A percentile compares a stretch with the other conserved stretches of the same genome.
These are phyloP conservation scores for Pyrenula aspistea DNA, from an alignment of 495 filamentous ascomycete species.

Conservation along the genomic window DNA sequence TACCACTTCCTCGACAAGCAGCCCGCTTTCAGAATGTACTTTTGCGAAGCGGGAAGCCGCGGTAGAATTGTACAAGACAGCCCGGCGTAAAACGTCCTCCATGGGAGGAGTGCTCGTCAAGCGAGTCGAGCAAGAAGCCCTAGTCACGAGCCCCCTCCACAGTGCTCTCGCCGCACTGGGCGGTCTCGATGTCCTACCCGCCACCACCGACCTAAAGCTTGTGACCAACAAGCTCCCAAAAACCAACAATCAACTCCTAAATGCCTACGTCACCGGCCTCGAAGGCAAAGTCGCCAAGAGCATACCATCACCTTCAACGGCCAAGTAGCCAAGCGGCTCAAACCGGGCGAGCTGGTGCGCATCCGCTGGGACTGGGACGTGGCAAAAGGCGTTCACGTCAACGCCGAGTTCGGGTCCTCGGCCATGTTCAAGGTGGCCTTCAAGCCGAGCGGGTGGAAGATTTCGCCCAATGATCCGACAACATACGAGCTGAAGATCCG, in stretches of 20 bases:
- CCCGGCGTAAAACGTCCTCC: too few relatives aligned
- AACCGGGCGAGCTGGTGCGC: constrained; percentile 4
- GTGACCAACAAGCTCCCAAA: constrained; percentile 4
- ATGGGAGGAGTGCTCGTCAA: too few relatives aligned
- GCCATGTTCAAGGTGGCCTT: constrained; percentile 8
- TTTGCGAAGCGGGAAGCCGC: too few relatives aligned
- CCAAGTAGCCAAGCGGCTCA: constrained; percentile 1
- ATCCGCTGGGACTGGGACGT: constrained; percentile 7
- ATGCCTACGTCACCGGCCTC: constrained; percentile 5
- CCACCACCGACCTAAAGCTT: constrained; percentile 1
- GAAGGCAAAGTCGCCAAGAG: constrained; percentile 1
- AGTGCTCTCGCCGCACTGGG: constrained; percentile 3
- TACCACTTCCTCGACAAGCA: too few relatives aligned
- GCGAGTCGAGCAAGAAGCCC: too few relatives aligned
- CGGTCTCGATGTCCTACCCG: neutral
- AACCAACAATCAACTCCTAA: constrained; percentile 2
- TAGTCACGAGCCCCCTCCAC: constrained; percentile 2
- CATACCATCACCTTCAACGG: constrained; percentile 1
- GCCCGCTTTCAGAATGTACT: too few relatives aligned
- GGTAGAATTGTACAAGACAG: too few relatives aligned
- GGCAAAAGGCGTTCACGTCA: constrained; percentile 5
- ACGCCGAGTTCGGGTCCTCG: constrained; percentile 7
- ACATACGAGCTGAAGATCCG: too few relatives aligned
- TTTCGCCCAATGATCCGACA: too few relatives aligned
- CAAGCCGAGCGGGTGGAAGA: constrained; percentile 1